Conservation (phyloP, 2,329 filamentous ascomycete species). For the Nothophoma quercina region DNA sequence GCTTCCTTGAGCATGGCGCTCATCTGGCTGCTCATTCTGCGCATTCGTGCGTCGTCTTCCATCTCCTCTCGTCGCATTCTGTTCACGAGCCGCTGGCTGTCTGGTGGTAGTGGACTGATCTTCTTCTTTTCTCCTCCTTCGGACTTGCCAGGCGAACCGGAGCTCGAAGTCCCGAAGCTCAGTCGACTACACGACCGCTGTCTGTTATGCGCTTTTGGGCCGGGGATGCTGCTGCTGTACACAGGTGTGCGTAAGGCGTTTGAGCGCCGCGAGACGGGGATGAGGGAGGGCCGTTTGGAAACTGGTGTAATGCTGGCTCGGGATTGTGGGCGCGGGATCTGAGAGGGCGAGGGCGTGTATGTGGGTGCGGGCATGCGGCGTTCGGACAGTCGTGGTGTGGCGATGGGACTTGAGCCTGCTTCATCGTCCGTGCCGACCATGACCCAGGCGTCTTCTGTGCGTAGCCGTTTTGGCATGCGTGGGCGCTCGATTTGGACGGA, state of each 20-base stretch:
- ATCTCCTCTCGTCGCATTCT: constrained; percentile 75
- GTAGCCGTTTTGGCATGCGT: constrained; percentile 56
- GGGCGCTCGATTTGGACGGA: constrained; percentile 54
- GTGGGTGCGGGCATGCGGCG: constrained; percentile 36
- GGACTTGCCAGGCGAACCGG: constrained; percentile 38
- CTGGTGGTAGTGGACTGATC: constrained; percentile 57
- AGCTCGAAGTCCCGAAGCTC: constrained; percentile 44
- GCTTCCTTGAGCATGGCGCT: constrained; percentile 90
- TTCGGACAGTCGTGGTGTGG: constrained; percentile 47
- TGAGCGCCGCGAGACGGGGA: constrained; percentile 54
- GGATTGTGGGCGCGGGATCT: constrained; percentile 46
- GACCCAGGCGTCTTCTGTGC: constrained; percentile 59
- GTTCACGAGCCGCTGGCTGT: constrained; percentile 78
- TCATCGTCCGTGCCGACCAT: constrained; percentile 55
- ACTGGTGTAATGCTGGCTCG: constrained; percentile 28
- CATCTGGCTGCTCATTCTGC: constrained; percentile 78
- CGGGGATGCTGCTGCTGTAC: constrained; percentile 16
- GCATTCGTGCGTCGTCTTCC: constrained; percentile 80
- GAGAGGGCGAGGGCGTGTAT: constrained; percentile 42
- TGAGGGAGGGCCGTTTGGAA: constrained; percentile 50
- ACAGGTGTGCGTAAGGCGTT: constrained; percentile 34
- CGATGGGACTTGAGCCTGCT: constrained; percentile 63
- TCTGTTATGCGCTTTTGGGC: constrained; percentile 21
- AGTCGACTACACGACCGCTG: constrained; percentile 40
- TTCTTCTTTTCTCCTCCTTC: constrained; percentile 30